Conservation (phyloP, 176 grass and related monocot genomes). For the Eragrostis curvula region DNA sequence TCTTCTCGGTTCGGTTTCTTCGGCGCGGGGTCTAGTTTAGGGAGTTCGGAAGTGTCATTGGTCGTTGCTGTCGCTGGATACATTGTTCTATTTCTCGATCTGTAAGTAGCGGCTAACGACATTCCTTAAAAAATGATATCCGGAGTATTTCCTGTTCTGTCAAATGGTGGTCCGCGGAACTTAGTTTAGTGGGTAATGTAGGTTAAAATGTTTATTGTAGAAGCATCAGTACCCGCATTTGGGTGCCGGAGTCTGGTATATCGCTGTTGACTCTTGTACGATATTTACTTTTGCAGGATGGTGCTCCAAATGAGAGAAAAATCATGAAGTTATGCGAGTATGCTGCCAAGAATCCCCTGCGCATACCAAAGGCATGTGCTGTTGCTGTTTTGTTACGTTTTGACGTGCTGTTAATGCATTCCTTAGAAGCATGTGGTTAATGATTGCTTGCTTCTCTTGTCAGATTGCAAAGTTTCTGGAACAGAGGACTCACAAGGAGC, state of each 20-base stretch:
- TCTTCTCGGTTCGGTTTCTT: conserved; percentile 1
- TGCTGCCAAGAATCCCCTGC: conserved; percentile 92
- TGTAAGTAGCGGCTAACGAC: background rate
- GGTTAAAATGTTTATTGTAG: background rate
- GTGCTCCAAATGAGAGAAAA: conserved; percentile 83
- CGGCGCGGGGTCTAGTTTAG: background rate
- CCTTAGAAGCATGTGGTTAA: conserved; percentile 15
- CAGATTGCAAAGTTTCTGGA: conserved; percentile 97
- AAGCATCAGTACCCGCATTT: background rate
- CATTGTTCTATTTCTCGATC: conserved; percentile 26
- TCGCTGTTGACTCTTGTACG: background rate
- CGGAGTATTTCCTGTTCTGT: conserved; percentile 5
- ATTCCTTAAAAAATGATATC: conserved; percentile 11
- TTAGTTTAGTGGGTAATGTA: conserved; percentile 13
- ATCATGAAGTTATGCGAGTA: conserved; percentile 98
- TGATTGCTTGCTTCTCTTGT: conserved; percentile 6
- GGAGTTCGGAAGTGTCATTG: conserved; percentile 15
- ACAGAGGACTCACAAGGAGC: conserved; percentile 86
- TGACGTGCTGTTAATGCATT: background rate
- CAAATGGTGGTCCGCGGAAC: background rate
- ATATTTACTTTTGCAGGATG: conserved; percentile 61
- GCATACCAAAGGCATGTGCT: conserved; percentile 80
- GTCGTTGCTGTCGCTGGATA: background rate
- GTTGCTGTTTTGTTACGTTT: conserved; percentile 34
- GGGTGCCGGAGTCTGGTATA: background rate